phyloP scores from a whole-genome alignment of 2,329 filamentous ascomycete genomes.

The Ustulina deusta region DNA sequence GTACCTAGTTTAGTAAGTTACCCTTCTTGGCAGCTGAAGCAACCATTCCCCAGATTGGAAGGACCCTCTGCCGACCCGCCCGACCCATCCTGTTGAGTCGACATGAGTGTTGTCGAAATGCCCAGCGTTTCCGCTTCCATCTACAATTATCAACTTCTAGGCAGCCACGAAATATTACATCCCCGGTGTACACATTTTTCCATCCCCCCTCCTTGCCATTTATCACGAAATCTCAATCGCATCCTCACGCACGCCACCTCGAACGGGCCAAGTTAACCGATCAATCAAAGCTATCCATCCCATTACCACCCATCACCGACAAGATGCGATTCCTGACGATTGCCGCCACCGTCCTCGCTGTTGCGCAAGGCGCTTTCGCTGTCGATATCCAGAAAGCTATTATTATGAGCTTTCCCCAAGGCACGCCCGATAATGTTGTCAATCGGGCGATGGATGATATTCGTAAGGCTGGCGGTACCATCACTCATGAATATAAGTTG shows the following conservation, averaged over 20 bases:
- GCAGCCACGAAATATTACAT: slow-evolving; percentile 21
- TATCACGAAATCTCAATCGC: neutral
- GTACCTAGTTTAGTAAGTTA: too few relatives aligned
- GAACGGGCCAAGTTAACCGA: slow-evolving; percentile 5
- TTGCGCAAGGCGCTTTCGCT: slow-evolving; percentile 69
- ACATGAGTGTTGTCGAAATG: slow-evolving; percentile 23
- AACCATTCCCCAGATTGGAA: slow-evolving; percentile 28
- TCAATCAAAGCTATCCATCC: slow-evolving; percentile 24
- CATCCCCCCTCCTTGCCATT: neutral
- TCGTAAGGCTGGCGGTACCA: slow-evolving; percentile 75
- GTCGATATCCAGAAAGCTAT: slow-evolving; percentile 78
- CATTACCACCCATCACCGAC: slow-evolving; percentile 35
- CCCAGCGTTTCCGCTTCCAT: slow-evolving; percentile 7
- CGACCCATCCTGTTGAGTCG: slow-evolving; percentile 6
- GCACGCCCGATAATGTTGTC: slow-evolving; percentile 75
- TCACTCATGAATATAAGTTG: slow-evolving; percentile 80
- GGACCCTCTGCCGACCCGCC: slow-evolving; percentile 22
- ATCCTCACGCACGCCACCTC: neutral
- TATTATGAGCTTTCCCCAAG: slow-evolving; percentile 80
- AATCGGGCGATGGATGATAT: slow-evolving; percentile 79
- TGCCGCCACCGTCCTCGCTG: slow-evolving; percentile 67
- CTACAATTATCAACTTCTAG: slow-evolving; percentile 5
- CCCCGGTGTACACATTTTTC: neutral
- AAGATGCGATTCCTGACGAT: slow-evolving; percentile 73
- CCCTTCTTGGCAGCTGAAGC: slow-evolving; percentile 16